Percentiles rank a stretch among this genome's conserved stretches.
Conservation (phyloP, 2,329 filamentous ascomycete species). For the Aspergillus ruber region DNA sequence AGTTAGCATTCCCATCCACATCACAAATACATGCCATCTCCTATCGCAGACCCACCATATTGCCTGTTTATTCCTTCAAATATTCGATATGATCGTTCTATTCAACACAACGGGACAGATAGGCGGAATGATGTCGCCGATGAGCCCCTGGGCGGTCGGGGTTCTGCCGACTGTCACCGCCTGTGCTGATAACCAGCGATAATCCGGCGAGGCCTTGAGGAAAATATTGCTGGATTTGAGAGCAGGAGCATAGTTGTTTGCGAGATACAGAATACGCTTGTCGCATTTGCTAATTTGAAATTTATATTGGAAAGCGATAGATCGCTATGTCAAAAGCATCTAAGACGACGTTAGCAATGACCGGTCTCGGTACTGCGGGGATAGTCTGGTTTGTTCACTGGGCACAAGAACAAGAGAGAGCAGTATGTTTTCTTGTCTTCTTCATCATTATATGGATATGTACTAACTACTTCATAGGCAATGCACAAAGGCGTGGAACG, state of each 20-base stretch:
- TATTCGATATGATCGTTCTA: neutral
- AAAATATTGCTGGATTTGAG: neutral
- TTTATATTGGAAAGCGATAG: neutral
- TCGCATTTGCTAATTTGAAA: neutral
- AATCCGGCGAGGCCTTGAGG: neutral
- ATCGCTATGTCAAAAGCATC: slow-evolving; percentile 79
- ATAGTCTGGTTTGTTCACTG: slow-evolving; percentile 86
- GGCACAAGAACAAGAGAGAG: slow-evolving; percentile 75
- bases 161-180: slow-evolving; percentile 30
- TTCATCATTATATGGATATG: slow-evolving; percentile 1
- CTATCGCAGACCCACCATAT: slow-evolving; percentile 21
- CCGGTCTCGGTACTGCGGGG: slow-evolving; percentile 65
- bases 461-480: slow-evolving; percentile 45
- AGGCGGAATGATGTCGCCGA: slow-evolving; percentile 19
- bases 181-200: slow-evolving; percentile 18
- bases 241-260: neutral
- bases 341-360: slow-evolving; percentile 74
- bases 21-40: slow-evolving; percentile 2
- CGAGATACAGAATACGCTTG: neutral
- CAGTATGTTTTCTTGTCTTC: slow-evolving; percentile 49
- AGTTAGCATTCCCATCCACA: neutral
- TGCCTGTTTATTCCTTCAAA: slow-evolving; percentile 9
- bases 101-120: slow-evolving; percentile 7
- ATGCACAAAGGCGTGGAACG: slow-evolving; percentile 95
- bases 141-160: slow-evolving; percentile 27